phyloP scores from a whole-genome alignment of 108 stramenopile species.

The Skeletonema tropicum region DNA sequence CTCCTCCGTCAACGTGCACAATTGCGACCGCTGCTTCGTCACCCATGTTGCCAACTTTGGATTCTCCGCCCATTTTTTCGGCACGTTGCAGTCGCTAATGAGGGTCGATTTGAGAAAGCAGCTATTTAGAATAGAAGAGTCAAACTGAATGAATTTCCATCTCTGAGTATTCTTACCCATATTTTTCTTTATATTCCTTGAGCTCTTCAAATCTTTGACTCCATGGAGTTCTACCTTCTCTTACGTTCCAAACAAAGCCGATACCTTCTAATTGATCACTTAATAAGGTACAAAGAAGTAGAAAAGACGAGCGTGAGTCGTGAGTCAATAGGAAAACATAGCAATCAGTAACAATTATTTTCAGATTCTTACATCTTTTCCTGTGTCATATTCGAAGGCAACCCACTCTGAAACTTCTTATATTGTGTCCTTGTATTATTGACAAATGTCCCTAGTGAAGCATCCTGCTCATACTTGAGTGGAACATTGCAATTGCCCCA shows the following conservation, averaged over 20 bases:
- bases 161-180: constrained; percentile 14
- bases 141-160: not conserved
- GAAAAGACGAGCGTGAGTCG: not conserved
- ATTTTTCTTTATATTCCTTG: constrained; percentile 21
- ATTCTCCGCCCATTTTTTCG: constrained; percentile 25
- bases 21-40: constrained; percentile 14
- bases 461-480: constrained; percentile 37
- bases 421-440: constrained; percentile 38
- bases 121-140: not conserved
- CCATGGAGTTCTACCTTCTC: constrained; percentile 28
- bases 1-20: not conserved
- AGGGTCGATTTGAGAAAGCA: constrained; percentile 7
- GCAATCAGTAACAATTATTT: not conserved
- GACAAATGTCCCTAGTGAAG: constrained; percentile 36
- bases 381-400: constrained; percentile 35
- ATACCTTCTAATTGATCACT: constrained; percentile 20
- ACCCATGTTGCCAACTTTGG: constrained; percentile 31
- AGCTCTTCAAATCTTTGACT: constrained; percentile 27
- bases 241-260: constrained; percentile 30
- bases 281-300: not conserved
- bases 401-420: constrained; percentile 33
- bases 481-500: constrained; percentile 45
- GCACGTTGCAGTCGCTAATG: constrained; percentile 23
- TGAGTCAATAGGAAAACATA: not conserved
- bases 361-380: constrained; percentile 14